A percentile compares a stretch with the other conserved stretches of the same genome.
These are phyloP conservation scores for Monosporascus ibericus DNA, from an alignment of 2,329 filamentous ascomycete species.

Conservation along the genomic window DNA sequence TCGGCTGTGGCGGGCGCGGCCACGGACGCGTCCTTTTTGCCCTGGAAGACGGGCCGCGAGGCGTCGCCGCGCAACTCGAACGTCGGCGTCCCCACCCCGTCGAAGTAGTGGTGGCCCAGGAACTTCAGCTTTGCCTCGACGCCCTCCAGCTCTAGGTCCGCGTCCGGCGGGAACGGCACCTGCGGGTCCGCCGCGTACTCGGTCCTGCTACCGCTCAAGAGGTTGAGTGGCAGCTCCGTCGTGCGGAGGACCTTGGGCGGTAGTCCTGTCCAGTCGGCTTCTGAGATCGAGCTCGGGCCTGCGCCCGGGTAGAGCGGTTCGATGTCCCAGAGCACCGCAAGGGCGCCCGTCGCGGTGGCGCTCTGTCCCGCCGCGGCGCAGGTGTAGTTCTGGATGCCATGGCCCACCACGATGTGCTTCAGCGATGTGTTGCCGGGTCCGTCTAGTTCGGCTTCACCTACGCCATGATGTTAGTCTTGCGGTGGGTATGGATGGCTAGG, in stretches of 20 bases:
- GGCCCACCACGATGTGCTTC: constrained; percentile 53
- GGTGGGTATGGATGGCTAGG: neutral
- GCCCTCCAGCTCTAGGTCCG: constrained; percentile 31
- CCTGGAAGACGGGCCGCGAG: constrained; percentile 35
- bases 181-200: constrained; percentile 37
- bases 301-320: constrained; percentile 44
- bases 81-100: constrained; percentile 43
- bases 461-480: constrained; percentile 1
- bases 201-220: constrained; percentile 23
- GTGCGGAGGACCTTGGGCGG: constrained; percentile 33
- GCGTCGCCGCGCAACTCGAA: constrained; percentile 47
- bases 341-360: constrained; percentile 43
- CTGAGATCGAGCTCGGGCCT: constrained; percentile 29
- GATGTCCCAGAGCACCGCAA: constrained; percentile 56
- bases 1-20: constrained; percentile 46
- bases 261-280: constrained; percentile 33
- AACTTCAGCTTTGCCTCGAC: constrained; percentile 30
- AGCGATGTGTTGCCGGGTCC: constrained; percentile 33
- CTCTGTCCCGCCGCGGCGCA: constrained; percentile 35
- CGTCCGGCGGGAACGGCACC: constrained; percentile 37
- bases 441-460: constrained; percentile 37
- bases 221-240: constrained; percentile 42
- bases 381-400: constrained; percentile 66
- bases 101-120: constrained; percentile 65
- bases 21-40: constrained; percentile 42